These are phyloP conservation scores for Carex cristatella DNA, from an alignment of 176 grass and related monocot species.

Conservation along the genomic window DNA sequence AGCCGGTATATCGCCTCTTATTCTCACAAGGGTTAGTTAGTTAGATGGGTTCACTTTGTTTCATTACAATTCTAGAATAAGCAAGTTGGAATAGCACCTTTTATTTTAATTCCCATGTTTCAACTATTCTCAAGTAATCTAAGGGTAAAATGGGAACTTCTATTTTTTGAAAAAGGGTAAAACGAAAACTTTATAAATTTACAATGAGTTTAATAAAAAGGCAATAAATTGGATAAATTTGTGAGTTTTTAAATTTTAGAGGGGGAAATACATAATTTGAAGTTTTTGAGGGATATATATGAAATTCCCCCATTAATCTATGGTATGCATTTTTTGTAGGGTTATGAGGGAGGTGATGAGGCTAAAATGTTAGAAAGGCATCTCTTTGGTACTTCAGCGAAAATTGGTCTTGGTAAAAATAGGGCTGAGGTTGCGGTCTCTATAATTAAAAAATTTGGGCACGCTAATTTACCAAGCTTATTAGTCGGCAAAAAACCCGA, in stretches of 20 bases:
- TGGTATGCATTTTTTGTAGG: constrained; percentile 22
- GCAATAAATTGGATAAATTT: too few relatives aligned
- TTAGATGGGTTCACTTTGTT: background rate
- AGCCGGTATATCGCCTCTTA: constrained; percentile 36
- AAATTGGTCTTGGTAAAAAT: constrained; percentile 57
- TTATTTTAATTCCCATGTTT: background rate
- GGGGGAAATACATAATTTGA: too few relatives aligned
- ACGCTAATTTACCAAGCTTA: constrained; percentile 6
- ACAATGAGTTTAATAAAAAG: too few relatives aligned
- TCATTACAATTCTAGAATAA: background rate
- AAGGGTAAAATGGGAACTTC: background rate
- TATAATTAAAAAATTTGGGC: constrained; percentile 52
- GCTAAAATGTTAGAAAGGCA: constrained; percentile 65
- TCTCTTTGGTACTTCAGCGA: constrained; percentile 43
- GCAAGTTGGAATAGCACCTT: background rate
- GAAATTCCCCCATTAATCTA: background rate
- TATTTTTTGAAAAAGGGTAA: background rate
- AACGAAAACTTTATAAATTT: too few relatives aligned
- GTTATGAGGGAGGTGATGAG: constrained; percentile 69
- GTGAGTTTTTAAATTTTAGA: too few relatives aligned
- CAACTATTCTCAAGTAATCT: background rate
- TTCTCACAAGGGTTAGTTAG: constrained; percentile 56
- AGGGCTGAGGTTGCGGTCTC: constrained; percentile 47
- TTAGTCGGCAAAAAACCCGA: constrained; percentile 8
- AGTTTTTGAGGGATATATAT: too few relatives aligned